phyloP scores from a whole-genome alignment of 106 monocot species.

The Allium sativum region DNA sequence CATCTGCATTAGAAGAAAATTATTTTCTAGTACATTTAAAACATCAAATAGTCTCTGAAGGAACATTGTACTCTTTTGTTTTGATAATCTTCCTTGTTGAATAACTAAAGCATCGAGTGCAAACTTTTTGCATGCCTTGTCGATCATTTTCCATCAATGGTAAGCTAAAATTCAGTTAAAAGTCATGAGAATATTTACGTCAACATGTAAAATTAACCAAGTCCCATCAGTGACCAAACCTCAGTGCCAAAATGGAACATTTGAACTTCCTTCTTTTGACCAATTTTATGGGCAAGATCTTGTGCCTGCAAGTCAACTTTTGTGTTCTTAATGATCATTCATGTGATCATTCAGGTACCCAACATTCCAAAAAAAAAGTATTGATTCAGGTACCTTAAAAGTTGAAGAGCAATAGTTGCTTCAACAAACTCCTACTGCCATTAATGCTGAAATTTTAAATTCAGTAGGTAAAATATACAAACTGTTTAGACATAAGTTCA shows the following conservation, averaged over 20 bases:
- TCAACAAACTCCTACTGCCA: too few species aligned
- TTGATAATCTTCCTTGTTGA: constrained; percentile 93
- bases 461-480: too few species aligned
- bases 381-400: too few species aligned
- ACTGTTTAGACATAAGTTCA: too few species aligned
- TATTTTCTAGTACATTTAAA: too few species aligned
- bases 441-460: too few species aligned
- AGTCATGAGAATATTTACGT: not conserved
- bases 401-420: too few species aligned
- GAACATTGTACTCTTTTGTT: constrained; percentile 69
- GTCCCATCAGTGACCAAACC: constrained; percentile 19
- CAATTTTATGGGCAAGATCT: constrained; percentile 93
- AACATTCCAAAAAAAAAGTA: too few species aligned
- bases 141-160: constrained; percentile 97
- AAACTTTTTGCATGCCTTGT: constrained; percentile 97
- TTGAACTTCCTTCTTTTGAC: constrained; percentile 96
- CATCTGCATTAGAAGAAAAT: constrained; percentile 39
- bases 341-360: too few species aligned
- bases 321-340: constrained; percentile 51
- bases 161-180: constrained; percentile 44
- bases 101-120: constrained; percentile 98
- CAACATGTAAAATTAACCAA: constrained; percentile 1
- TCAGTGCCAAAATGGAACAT: constrained; percentile 92
- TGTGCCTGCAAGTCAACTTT: constrained; percentile 95
- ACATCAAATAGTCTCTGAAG: too few species aligned